Conservation (phyloP, 2,329 filamentous ascomycete genomes). For the Dendryphion nanum region DNA sequence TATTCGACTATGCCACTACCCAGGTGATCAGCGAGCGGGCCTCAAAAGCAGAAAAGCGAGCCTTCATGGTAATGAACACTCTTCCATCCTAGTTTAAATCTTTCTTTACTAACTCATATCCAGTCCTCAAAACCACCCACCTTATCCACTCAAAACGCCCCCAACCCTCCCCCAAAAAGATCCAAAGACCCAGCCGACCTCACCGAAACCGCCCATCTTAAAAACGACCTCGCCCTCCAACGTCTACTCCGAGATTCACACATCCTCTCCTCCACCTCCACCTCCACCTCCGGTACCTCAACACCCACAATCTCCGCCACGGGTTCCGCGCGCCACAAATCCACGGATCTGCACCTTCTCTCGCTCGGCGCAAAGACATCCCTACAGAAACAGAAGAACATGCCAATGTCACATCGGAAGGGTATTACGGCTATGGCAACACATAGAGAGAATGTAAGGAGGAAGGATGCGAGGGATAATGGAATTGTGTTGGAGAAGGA, state of each 20-base stretch:
- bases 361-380: slow-evolving; percentile 75
- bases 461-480: slow-evolving; percentile 81
- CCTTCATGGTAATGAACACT: slow-evolving; percentile 66
- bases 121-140: slow-evolving; percentile 52
- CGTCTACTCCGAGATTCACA: slow-evolving; percentile 89
- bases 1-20: slow-evolving; percentile 43
- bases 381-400: slow-evolving; percentile 74
- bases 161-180: slow-evolving; percentile 13
- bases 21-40: slow-evolving; percentile 14
- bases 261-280: slow-evolving; percentile 61
- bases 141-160: slow-evolving; percentile 21
- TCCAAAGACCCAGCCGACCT: slow-evolving; percentile 47
- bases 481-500: slow-evolving; percentile 78
- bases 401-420: slow-evolving; percentile 84
- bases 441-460: slow-evolving; percentile 66
- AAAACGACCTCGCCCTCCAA: slow-evolving; percentile 90
- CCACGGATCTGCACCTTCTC: slow-evolving; percentile 79
- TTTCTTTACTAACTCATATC: slow-evolving; percentile 10
- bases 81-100: slow-evolving; percentile 2
- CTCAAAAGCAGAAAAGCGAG: slow-evolving; percentile 65
- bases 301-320: slow-evolving; percentile 45
- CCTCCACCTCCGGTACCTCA: slow-evolving; percentile 46
- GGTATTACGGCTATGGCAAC: slow-evolving; percentile 73
- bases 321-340: slow-evolving; percentile 75
- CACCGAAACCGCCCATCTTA: slow-evolving; percentile 66